Percentiles rank a stretch among this genome's conserved stretches.
Evolutionary conservation across 805 yeast species (phyloP).

Genomic region (Saturnispora dispora): DNA sequence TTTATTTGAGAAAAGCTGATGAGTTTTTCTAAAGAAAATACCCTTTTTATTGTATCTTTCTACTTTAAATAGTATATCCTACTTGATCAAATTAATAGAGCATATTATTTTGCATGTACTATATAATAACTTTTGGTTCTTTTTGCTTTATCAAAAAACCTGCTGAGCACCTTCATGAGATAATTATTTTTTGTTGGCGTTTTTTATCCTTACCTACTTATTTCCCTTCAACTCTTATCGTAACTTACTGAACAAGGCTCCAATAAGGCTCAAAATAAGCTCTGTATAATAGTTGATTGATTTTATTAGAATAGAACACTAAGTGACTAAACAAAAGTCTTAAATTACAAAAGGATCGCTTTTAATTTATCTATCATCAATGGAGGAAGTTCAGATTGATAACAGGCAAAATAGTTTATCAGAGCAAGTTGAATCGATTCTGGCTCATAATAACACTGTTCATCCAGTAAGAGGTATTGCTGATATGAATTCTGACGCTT

Average conservation of each 20-base stretch:
- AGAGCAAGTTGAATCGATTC: not conserved
- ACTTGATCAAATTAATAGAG: not conserved
- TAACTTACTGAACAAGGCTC: not conserved
- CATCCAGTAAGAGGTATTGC: not conserved
- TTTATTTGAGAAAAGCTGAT: constrained; percentile 20
- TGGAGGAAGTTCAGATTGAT: not conserved
- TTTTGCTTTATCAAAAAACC: too few relatives aligned
- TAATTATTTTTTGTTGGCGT: not conserved
- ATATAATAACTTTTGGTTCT: too few relatives aligned
- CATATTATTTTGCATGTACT: not conserved
- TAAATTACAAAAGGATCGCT: not conserved
- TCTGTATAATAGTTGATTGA: not conserved
- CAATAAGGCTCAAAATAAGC: not conserved
- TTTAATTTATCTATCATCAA: not conserved
- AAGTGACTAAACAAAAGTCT: not conserved
- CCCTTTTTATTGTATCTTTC: not conserved
- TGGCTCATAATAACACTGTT: not conserved
- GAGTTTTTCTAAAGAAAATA: constrained; percentile 18
- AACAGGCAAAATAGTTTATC: not conserved
- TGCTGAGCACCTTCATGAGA: not conserved
- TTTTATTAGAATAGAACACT: too few relatives aligned
- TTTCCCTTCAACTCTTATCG: not conserved
- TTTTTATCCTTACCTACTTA: not conserved
- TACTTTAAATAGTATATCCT: not conserved
- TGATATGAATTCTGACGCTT: not conserved